A percentile compares a stretch with the other conserved stretches of the same genome.
Conservation (phyloP, 164 flowering plant genomes). For the Dillenia suffruticosa region DNA sequence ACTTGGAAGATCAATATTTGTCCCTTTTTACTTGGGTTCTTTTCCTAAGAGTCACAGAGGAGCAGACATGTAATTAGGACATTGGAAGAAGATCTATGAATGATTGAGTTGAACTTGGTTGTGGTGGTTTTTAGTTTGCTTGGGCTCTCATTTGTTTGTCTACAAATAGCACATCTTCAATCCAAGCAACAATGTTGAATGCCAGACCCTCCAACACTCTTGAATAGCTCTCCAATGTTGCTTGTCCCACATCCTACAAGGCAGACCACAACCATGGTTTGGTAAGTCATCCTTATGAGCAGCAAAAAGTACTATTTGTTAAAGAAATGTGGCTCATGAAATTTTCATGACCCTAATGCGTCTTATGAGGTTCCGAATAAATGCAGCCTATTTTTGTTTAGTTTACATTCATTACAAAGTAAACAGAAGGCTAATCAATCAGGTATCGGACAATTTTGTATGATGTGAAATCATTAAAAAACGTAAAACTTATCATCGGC, state of each 20-base stretch:
- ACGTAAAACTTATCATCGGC: too few relatives aligned
- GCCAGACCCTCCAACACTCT: constrained; percentile 96
- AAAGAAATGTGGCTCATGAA: neutral
- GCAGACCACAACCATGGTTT: constrained; percentile 1
- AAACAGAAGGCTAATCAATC: too few relatives aligned
- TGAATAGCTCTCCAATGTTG: constrained; percentile 89
- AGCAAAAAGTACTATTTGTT: neutral
- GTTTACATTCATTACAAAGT: too few relatives aligned
- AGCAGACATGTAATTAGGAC: neutral
- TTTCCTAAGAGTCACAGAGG: neutral
- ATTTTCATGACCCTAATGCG: neutral
- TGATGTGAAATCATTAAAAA: too few relatives aligned
- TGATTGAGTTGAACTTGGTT: constrained; percentile 1
- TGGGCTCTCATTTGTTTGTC: constrained; percentile 43
- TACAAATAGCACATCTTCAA: constrained; percentile 72
- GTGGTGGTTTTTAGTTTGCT: constrained; percentile 13
- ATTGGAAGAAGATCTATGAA: neutral
- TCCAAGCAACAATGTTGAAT: constrained; percentile 89
- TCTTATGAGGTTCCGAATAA: too few relatives aligned
- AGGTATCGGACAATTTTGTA: too few relatives aligned
- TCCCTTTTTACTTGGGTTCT: neutral
- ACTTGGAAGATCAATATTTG: neutral
- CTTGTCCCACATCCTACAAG: constrained; percentile 92
- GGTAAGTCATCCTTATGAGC: neutral
- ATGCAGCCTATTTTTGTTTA: too few relatives aligned